Base-by-base conservation (phyloP, 176 grass and related monocot species). In the Phyllostachys edulis region DNA sequence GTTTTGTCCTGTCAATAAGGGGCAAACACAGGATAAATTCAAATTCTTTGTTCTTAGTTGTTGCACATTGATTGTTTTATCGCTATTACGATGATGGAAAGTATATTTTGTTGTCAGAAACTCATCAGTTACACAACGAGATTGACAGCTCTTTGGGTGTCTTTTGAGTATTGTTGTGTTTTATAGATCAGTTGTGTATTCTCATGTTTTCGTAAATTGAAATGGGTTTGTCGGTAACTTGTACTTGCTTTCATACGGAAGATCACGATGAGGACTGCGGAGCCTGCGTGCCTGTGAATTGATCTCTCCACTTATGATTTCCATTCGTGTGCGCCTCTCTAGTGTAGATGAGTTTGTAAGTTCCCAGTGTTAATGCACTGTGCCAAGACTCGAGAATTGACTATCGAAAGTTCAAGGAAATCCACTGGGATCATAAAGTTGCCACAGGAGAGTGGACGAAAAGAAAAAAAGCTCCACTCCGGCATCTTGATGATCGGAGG, bases 1-100 rank as follows among this genome's bases (percentile, higher is more conserved):
- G 70, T 71, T 59, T 82, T 92, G 78, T 83, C 90, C 88, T 92
- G 78, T 76, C 69, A 92, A 87, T 90, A 87, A 93, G 85, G 85
- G 87, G 87, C 88, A 91, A 82, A 85, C 79, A 88, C 80, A 88
- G 90, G 86, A 71, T 88, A 84, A 79, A 82, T 86, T 94, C 77
- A 90, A 90, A 90, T 94, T 94, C 76, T 91, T 97, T 97, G 87
- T 84, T 92, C 81, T 82, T 89, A 78, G 90, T 81, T 90, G 70
- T 44, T 91, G 66, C 87, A 92, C 60, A 88, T 92, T 84, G 81
- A 91, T 89, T 91, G 85, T 91, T 93, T 73, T 70, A 80, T 69
- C 55, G 34, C 44, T 75, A 34, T 87, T 79, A 75, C 69, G 75
- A 75, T 29, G 69, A 69, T 84, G 63, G 80, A 80, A 87, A 84